phyloP scores from a whole-genome alignment of 1,284 basidiomycete genomes.

The Volvariella volvacea region DNA sequence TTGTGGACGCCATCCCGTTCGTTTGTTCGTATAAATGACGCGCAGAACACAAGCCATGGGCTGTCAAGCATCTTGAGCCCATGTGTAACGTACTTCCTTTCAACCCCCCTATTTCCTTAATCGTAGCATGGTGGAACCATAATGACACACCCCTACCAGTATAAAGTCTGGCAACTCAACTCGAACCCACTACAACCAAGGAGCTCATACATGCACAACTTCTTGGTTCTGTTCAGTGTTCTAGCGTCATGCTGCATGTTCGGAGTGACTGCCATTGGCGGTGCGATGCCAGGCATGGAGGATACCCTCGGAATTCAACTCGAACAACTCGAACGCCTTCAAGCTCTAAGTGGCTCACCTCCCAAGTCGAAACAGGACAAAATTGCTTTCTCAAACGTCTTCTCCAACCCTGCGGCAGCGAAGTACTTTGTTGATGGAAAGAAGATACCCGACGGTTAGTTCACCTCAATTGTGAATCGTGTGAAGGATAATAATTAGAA shows the following conservation, averaged over 20 bases:
- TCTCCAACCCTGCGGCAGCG: constrained; percentile 54
- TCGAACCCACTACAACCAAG: too few species aligned
- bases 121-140: too few species aligned
- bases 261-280: constrained; percentile 13
- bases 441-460: constrained; percentile 47
- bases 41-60: too few species aligned
- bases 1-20: too few species aligned
- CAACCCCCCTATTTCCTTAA: too few species aligned
- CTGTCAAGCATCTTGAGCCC: too few species aligned
- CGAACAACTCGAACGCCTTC: constrained; percentile 38
- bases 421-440: constrained; percentile 58
- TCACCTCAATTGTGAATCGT: constrained; percentile 44
- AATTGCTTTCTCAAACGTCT: constrained; percentile 41
- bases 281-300: too few species aligned
- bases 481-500: constrained; percentile 69
- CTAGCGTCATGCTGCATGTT: constrained; percentile 10
- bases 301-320: constrained; percentile 40
- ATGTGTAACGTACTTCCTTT: too few species aligned
- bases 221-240: constrained; percentile 9
- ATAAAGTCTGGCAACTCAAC: too few species aligned
- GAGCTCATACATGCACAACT: not conserved
- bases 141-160: too few species aligned
- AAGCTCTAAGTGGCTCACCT: constrained; percentile 33
- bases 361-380: constrained; percentile 13
- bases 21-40: too few species aligned